These are phyloP conservation scores for Penicillium sp. DNA, from an alignment of 2,329 filamentous ascomycete species.

Conservation along the genomic window DNA sequence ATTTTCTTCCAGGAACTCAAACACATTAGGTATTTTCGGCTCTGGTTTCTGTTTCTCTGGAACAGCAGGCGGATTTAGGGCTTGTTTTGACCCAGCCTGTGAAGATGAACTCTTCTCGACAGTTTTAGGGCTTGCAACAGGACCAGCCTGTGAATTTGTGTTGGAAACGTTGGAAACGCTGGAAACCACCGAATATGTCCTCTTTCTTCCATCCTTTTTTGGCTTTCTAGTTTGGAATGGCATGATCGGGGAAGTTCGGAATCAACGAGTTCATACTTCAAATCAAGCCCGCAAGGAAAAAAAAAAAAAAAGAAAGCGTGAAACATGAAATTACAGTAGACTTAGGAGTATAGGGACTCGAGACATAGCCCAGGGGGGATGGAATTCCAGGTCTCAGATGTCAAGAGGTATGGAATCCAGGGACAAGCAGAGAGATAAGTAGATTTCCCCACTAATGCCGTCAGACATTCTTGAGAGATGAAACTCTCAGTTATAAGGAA, in stretches of 20 bases:
- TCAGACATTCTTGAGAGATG: constrained; percentile 12
- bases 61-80: constrained; percentile 18
- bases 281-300: neutral
- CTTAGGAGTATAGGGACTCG: constrained; percentile 12
- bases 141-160: constrained; percentile 21
- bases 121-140: constrained; percentile 19
- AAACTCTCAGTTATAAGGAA: neutral
- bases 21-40: constrained; percentile 36
- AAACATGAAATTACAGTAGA: constrained; percentile 3
- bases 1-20: constrained; percentile 38
- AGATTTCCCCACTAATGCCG: constrained; percentile 21
- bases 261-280: constrained; percentile 12
- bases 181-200: constrained; percentile 27
- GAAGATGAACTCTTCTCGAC: constrained; percentile 16
- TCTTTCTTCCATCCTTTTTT: constrained; percentile 29
- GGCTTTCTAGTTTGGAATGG: constrained; percentile 30
- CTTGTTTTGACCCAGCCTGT: constrained; percentile 9
- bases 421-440: constrained; percentile 7
- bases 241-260: constrained; percentile 26
- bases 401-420: constrained; percentile 22
- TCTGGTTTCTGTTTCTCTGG: constrained; percentile 14
- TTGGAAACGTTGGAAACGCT: too few species aligned
- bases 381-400: constrained; percentile 22
- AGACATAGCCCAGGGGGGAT: constrained; percentile 22
- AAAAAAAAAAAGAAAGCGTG: neutral